These are phyloP conservation scores for Entomophthora muscae DNA, from an alignment of 371 early-diverging fungal genomes.

Conservation along the genomic window DNA sequence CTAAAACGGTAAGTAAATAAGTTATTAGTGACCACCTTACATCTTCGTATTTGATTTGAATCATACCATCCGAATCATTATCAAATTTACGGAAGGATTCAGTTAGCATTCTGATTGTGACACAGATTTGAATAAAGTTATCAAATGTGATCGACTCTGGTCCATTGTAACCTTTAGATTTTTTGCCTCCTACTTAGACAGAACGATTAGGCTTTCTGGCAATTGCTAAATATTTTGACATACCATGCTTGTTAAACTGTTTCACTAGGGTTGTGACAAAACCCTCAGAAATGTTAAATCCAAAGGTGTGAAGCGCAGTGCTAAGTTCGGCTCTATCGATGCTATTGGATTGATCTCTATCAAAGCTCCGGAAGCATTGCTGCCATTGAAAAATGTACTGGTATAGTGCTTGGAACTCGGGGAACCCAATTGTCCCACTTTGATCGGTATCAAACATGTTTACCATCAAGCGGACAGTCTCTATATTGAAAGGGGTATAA, in stretches of 20 bases:
- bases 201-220: background rate
- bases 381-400: conserved; percentile 56
- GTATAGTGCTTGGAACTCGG: conserved; percentile 65
- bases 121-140: conserved; percentile 46
- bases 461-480: conserved; percentile 24
- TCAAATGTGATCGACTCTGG: conserved; percentile 24
- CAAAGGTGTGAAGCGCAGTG: conserved; percentile 56
- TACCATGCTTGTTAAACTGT: conserved; percentile 43
- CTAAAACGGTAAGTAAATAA: background rate
- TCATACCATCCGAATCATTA: conserved; percentile 31
- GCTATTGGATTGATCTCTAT: conserved; percentile 53
- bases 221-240: background rate
- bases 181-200: conserved; percentile 1
- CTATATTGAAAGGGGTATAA: conserved; percentile 24
- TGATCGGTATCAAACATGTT: conserved; percentile 39
- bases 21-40: conserved; percentile 7
- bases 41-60: conserved; percentile 33
- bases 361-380: conserved; percentile 60
- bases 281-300: conserved; percentile 39
- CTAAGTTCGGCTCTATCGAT: conserved; percentile 53
- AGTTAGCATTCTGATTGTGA: conserved; percentile 40
- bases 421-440: conserved; percentile 47
- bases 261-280: conserved; percentile 30
- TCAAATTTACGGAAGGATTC: conserved; percentile 41
- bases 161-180: background rate